phyloP scores from a whole-genome alignment of 2,329 filamentous ascomycete genomes.

The Fusarium globosum region DNA sequence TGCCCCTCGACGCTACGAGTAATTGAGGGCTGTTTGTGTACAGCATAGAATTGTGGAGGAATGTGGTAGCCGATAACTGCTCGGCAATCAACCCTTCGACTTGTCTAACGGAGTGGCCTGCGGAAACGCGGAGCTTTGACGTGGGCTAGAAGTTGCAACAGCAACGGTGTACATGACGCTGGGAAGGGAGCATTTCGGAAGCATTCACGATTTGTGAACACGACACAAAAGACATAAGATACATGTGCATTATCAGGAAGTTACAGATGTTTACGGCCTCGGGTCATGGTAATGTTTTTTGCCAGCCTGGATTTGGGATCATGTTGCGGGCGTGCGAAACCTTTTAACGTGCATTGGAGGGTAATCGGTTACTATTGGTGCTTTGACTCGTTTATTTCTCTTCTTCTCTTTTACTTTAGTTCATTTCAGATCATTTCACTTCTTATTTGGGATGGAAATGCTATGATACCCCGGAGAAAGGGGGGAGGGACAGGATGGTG shows the following conservation, averaged over 20 bases:
- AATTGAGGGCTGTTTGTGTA: slow-evolving; percentile 24
- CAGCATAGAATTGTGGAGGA: slow-evolving; percentile 14
- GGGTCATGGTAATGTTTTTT: slow-evolving; percentile 21
- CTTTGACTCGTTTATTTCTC: slow-evolving; percentile 19
- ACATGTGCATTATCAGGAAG: slow-evolving; percentile 40
- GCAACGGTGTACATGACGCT: slow-evolving; percentile 45
- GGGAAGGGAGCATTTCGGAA: slow-evolving; percentile 36
- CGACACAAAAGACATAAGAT: slow-evolving; percentile 11
- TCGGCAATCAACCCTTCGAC: slow-evolving; percentile 17
- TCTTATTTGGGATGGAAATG: slow-evolving; percentile 30
- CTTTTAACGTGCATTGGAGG: slow-evolving; percentile 11
- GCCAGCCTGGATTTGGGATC: slow-evolving; percentile 25
- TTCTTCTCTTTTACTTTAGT: background rate
- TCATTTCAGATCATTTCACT: background rate
- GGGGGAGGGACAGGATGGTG: slow-evolving; percentile 26
- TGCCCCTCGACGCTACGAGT: slow-evolving; percentile 47
- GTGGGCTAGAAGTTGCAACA: slow-evolving; percentile 37
- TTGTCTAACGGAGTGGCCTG: slow-evolving; percentile 19
- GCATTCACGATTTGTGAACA: slow-evolving; percentile 20
- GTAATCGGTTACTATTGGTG: slow-evolving; percentile 22
- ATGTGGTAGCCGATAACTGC: background rate
- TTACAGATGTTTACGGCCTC: slow-evolving; percentile 35
- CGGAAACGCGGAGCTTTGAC: slow-evolving; percentile 23
- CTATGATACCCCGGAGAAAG: slow-evolving; percentile 40
- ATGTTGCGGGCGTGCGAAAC: slow-evolving; percentile 19